A percentile compares a stretch with the other conserved stretches of the same genome.
These are phyloP conservation scores for Hypocreales sp. DNA, from an alignment of 2,329 filamentous ascomycete species.

Conservation along the genomic window DNA sequence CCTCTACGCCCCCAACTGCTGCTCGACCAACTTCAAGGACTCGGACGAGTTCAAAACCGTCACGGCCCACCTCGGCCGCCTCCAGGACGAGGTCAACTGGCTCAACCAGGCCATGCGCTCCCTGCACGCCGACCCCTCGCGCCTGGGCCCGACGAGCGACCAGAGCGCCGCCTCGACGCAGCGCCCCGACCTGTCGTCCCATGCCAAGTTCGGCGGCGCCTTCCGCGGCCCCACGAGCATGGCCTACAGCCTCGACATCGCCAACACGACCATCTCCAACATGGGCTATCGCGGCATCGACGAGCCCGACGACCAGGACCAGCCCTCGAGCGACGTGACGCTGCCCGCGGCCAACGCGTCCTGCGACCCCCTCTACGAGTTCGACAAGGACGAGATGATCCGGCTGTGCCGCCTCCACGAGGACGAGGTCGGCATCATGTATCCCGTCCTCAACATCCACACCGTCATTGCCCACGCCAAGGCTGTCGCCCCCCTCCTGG, in stretches of 20 bases:
- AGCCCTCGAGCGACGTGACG: conserved; percentile 6
- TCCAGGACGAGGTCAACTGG: conserved; percentile 74
- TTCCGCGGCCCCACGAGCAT: conserved; percentile 80
- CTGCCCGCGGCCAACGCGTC: conserved; percentile 19
- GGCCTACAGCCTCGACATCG: conserved; percentile 72
- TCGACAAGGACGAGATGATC: conserved; percentile 65
- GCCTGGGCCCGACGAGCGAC: conserved; percentile 18
- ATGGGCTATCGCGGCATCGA: conserved; percentile 67
- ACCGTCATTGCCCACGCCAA: conserved; percentile 55
- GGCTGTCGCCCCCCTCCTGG: conserved; percentile 57
- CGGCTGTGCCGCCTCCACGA: conserved; percentile 68
- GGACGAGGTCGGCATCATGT: conserved; percentile 87
- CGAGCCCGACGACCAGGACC: conserved; percentile 45
- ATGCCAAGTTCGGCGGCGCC: conserved; percentile 39
- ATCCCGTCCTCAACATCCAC: conserved; percentile 67
- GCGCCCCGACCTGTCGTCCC: conserved; percentile 25
- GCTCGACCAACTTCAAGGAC: conserved; percentile 72
- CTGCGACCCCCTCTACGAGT: conserved; percentile 64
- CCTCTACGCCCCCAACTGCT: conserved; percentile 51
- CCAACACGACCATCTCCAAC: conserved; percentile 71
- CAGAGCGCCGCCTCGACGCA: conserved; percentile 20
- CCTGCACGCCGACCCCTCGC: conserved; percentile 40
- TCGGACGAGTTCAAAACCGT: conserved; percentile 82
- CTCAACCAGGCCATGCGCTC: conserved; percentile 58
- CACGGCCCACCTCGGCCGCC: conserved; percentile 52